Base-by-base conservation (phyloP, 1,284 basidiomycete species). In the Heterobasidion parviporum region DNA sequence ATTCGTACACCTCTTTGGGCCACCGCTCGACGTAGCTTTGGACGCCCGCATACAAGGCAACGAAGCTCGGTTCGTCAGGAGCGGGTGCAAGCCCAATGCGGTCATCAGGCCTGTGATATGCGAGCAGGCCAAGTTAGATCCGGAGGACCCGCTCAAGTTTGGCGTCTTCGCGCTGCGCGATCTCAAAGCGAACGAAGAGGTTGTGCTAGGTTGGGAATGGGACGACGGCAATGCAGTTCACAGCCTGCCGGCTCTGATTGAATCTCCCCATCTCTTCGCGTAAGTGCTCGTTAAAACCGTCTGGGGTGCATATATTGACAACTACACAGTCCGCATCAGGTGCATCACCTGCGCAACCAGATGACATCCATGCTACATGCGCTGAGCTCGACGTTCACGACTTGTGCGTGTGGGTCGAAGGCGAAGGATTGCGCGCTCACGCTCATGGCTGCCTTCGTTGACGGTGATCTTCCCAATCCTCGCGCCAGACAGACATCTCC, bases 171-270 rank as follows among this genome's bases (percentile, higher is more conserved):
- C 94, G 0, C 69, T 88, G 16, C 72, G 83, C 15, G 88, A 93
- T 61, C 78, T 98, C 58, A 80, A 80, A 57, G 81, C 83, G 41
- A 79, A 87, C 52, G 93, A 96, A 63, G 96, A 98, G 71, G 82
- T 98, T 44, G 84, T 95, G 0, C 71, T 98, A 0, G 91, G 89
- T 0, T 98, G 95, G 94, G 94, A 97, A 67, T 98, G 94, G 95
- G 94, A 97, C 63, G 94, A 98, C 64, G 83, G 85, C 6, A 91
- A 94, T 65, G 85, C 90, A 0, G 84, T 97, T 0, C 95, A 98
- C 69, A 75, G 82, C 52, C 73, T 98, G 0, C 89, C 89, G 4
- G 82, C 83, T 15, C 72, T 92, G 51, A 77, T 91, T 52, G 74
- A 84, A 61, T 73, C 74, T 18, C 78, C 80, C 6, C 71, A 75